Base-by-base conservation (phyloP, 2,329 filamentous ascomycete species). In the Dendryphion nanum region DNA sequence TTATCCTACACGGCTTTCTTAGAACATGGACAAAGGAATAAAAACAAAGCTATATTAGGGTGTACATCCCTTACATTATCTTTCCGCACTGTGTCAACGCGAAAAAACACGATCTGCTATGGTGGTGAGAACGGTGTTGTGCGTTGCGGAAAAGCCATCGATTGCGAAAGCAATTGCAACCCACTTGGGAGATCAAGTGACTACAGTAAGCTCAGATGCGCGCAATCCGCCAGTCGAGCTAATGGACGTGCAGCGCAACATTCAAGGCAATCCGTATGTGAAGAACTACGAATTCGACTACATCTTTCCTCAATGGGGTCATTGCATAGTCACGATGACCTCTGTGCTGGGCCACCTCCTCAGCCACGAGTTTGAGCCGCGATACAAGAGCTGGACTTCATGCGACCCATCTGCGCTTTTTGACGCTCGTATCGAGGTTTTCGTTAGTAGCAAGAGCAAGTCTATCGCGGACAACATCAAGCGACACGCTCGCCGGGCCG, bases 201-300 rank as follows among this genome's bases (percentile, higher is more conserved):
- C 80, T 63, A 83, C 80, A 38, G 89, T 94, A 45, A 40, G 57
- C 53, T 32, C 36, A 38, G 18, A 32, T 19, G 36, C 30, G 36
- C 23, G 23, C 23, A 10, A 8, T 3, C 23, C 10, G 10, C 23
- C n/a, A 8, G 23, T 26, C 10, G n/a, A 26, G 10, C 10, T 26
- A 26, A 10, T 8, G 10, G 23, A 8, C 10, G n/a, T 7, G 28
- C 30, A 94, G 88, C 75, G 76, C 51, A 76, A 79, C 45, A 85
- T 89, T 3, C 73, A 59, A 23, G 77, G 81, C 16, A 82, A 82
- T 48, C 78, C 79, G 52, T 97, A 83, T 68, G 84, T 95, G 64
- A 97, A 96, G 64, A 98, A 98, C 57, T 97, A 96, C 70, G 77
- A 82, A 18, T 98, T 98, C 60, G 77, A 84, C 31, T 98, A 93